These are phyloP conservation scores for Globisporangium nodosum DNA, from an alignment of 352 stramenopile genomes.

Conservation along the genomic window DNA sequence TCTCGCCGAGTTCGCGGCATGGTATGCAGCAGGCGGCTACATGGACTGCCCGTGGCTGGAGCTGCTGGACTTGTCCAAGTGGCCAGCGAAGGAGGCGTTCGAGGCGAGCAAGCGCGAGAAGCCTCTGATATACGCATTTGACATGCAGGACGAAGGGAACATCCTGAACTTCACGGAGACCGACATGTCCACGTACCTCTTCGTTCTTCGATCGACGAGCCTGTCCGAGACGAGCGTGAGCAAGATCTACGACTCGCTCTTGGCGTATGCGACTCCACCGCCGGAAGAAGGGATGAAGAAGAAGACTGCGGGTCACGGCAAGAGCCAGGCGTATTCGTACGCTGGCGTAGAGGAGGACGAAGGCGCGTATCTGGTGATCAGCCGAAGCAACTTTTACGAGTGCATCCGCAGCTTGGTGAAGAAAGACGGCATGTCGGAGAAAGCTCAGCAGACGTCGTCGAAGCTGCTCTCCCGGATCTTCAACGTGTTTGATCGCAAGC, in stretches of 20 bases:
- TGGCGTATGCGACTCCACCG: slow-evolving; percentile 65
- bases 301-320: slow-evolving; percentile 29
- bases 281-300: slow-evolving; percentile 63
- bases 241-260: slow-evolving; percentile 75
- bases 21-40: slow-evolving; percentile 94
- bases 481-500: slow-evolving; percentile 83
- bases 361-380: slow-evolving; percentile 76
- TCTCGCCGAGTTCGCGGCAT: slow-evolving; percentile 94
- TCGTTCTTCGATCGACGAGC: slow-evolving; percentile 78
- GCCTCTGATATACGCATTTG: slow-evolving; percentile 79
- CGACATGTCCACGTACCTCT: slow-evolving; percentile 84
- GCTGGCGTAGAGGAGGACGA: slow-evolving; percentile 77
- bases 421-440: slow-evolving; percentile 73
- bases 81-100: slow-evolving; percentile 85
- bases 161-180: slow-evolving; percentile 83
- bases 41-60: slow-evolving; percentile 95
- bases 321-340: slow-evolving; percentile 65
- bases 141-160: slow-evolving; percentile 78
- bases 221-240: slow-evolving; percentile 60
- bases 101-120: slow-evolving; percentile 85
- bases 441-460: slow-evolving; percentile 81
- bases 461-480: slow-evolving; percentile 81
- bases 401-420: slow-evolving; percentile 80
- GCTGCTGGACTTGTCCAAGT: slow-evolving; percentile 94
- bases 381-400: slow-evolving; percentile 79